Percentiles rank a stretch among this genome's conserved stretches.
phyloP scores from a whole-genome alignment of 768 basidiomycete species.

The Boletus sensibilis region DNA sequence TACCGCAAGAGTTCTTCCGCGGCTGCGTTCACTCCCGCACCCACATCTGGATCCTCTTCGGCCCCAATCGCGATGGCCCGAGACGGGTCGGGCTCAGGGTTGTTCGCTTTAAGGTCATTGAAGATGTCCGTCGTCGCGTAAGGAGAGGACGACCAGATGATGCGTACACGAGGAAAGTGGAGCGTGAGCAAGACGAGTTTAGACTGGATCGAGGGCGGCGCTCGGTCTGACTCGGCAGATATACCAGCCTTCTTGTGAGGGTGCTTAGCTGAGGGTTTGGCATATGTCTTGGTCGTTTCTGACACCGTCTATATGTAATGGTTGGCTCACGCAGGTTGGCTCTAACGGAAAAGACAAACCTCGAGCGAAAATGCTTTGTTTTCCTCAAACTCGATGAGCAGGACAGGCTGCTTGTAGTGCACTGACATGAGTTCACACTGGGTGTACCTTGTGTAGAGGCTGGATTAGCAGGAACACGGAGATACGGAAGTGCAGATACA shows the following conservation, averaged over 20 bases:
- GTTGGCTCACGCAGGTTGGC: neutral
- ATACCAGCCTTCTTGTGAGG: constrained; percentile 44
- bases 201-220: constrained; percentile 71
- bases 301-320: constrained; percentile 48
- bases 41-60: constrained; percentile 67
- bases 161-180: constrained; percentile 85
- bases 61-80: constrained; percentile 80
- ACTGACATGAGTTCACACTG: constrained; percentile 97
- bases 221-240: constrained; percentile 27
- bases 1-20: constrained; percentile 82
- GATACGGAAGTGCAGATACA: neutral
- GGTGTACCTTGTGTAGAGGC: constrained; percentile 63
- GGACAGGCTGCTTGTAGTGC: constrained; percentile 90
- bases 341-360: constrained; percentile 40
- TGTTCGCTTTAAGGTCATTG: constrained; percentile 81
- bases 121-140: constrained; percentile 91
- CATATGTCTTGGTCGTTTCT: constrained; percentile 62
- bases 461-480: neutral
- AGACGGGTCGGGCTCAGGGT: constrained; percentile 74
- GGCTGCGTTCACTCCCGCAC: constrained; percentile 66
- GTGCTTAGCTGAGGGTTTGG: constrained; percentile 57
- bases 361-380: constrained; percentile 92
- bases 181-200: constrained; percentile 89
- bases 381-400: constrained; percentile 97
- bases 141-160: constrained; percentile 97